A percentile compares a stretch with the other conserved stretches of the same genome.
Evolutionary conservation across 2,329 filamentous ascomycete genomes (phyloP).

Genomic region (Conoideocrella luteorostrata): DNA sequence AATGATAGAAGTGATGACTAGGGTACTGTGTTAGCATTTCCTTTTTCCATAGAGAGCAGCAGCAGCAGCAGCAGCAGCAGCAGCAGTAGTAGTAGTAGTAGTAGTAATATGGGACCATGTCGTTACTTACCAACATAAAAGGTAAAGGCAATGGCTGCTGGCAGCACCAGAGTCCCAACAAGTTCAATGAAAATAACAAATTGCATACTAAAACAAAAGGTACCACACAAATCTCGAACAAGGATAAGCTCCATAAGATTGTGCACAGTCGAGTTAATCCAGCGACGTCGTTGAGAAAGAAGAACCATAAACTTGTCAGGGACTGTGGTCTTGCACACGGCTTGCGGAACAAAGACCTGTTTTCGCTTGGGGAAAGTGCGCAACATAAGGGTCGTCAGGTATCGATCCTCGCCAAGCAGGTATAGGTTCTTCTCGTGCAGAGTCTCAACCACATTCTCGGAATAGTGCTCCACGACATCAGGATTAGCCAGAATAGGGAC

Average conservation of each 20-base stretch:
- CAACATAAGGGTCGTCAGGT: constrained; percentile 93
- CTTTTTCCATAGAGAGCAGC: neutral
- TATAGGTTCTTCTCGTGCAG: constrained; percentile 96
- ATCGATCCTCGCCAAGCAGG: constrained; percentile 87
- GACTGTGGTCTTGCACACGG: constrained; percentile 97
- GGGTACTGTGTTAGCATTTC: constrained; percentile 6
- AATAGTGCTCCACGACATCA: constrained; percentile 98
- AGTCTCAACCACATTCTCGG: constrained; percentile 97
- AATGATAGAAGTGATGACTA: constrained; percentile 81
- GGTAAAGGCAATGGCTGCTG: constrained; percentile 94
- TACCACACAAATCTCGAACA: constrained; percentile 92
- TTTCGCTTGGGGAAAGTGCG: constrained; percentile 98
- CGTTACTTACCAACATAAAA: constrained; percentile 78
- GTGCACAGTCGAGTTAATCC: constrained; percentile 99
- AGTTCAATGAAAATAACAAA: constrained; percentile 96
- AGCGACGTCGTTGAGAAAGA: constrained; percentile 88
- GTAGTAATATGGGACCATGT: neutral
- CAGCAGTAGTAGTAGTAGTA: no score
- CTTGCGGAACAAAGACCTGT: constrained; percentile 96
- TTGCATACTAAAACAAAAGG: constrained; percentile 99
- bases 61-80: no score
- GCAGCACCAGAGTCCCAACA: constrained; percentile 87
- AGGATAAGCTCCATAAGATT: constrained; percentile 97
- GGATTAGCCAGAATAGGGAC: constrained; percentile 97
- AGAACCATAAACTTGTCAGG: constrained; percentile 89